phyloP scores from a whole-genome alignment of 2,329 filamentous ascomycete species.

The Emydomyces testavorans region DNA sequence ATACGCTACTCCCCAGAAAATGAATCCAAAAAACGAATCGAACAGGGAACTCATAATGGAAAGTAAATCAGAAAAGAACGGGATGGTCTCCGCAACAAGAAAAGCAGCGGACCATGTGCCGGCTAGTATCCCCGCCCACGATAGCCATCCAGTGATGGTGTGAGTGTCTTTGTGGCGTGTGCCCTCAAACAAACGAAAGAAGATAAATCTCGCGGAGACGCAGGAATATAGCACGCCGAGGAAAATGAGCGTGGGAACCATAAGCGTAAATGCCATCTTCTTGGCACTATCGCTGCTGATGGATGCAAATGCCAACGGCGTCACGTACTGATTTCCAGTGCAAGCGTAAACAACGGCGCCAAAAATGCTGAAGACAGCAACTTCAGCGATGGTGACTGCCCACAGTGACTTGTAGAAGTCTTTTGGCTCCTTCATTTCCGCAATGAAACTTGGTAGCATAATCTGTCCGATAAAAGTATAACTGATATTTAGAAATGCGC shows the following conservation, averaged over 20 bases:
- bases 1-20: slow-evolving; percentile 56
- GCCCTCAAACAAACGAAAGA: slow-evolving; percentile 75
- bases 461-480: slow-evolving; percentile 97
- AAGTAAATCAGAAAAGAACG: slow-evolving; percentile 69
- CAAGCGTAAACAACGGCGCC: slow-evolving; percentile 75
- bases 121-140: slow-evolving; percentile 62
- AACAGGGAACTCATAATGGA: slow-evolving; percentile 58
- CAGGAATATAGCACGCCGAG: slow-evolving; percentile 82
- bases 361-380: slow-evolving; percentile 74
- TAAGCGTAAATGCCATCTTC: slow-evolving; percentile 85
- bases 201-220: slow-evolving; percentile 79
- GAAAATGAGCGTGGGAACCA: slow-evolving; percentile 91
- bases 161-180: slow-evolving; percentile 70
- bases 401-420: slow-evolving; percentile 92
- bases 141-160: slow-evolving; percentile 67
- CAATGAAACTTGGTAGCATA: slow-evolving; percentile 86
- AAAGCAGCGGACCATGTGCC: slow-evolving; percentile 76
- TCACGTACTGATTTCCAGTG: slow-evolving; percentile 81
- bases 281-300: slow-evolving; percentile 63
- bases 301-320: slow-evolving; percentile 74
- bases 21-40: slow-evolving; percentile 71
- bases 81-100: slow-evolving; percentile 83
- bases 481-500: slow-evolving; percentile 85
- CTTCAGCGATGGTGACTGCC: slow-evolving; percentile 77
- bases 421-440: slow-evolving; percentile 70